These are phyloP conservation scores for Chlorella variabilis DNA, from an alignment of 163 green algal genomes.

Conservation along the genomic window DNA sequence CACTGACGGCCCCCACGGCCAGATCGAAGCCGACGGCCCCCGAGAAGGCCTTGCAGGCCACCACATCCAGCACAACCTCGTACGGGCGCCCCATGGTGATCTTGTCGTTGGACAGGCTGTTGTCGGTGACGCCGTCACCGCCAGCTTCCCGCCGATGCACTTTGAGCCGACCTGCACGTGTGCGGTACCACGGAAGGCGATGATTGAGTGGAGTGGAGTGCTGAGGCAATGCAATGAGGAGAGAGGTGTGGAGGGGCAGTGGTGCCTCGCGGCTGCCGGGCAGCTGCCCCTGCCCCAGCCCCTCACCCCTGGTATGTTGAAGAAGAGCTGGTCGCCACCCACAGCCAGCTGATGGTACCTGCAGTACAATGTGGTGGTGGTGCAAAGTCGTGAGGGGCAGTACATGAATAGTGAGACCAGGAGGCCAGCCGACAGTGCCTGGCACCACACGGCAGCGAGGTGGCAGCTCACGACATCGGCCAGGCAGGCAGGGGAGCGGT, in stretches of 20 bases:
- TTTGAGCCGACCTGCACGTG: background rate
- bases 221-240: too few relatives aligned
- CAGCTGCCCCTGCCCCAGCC: too few relatives aligned
- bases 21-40: background rate
- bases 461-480: too few relatives aligned
- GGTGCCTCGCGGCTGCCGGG: too few relatives aligned
- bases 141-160: constrained; percentile 12
- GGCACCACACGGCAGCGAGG: too few relatives aligned
- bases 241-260: too few relatives aligned
- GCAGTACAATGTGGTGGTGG: background rate
- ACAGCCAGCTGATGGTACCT: constrained; percentile 20
- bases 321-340: background rate
- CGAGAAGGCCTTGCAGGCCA: background rate
- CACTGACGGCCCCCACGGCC: background rate
- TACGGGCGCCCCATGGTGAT: background rate
- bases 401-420: background rate
- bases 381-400: background rate
- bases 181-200: too few relatives aligned
- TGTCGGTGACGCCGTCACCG: constrained; percentile 6
- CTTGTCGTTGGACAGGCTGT: background rate
- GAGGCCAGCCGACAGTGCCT: background rate
- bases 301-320: constrained; percentile 1
- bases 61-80: constrained; percentile 7
- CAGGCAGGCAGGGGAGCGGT: too few relatives aligned
- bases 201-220: too few relatives aligned